phyloP scores from a whole-genome alignment of 1,139 yeast species.

The Protomyces pachydermus region DNA sequence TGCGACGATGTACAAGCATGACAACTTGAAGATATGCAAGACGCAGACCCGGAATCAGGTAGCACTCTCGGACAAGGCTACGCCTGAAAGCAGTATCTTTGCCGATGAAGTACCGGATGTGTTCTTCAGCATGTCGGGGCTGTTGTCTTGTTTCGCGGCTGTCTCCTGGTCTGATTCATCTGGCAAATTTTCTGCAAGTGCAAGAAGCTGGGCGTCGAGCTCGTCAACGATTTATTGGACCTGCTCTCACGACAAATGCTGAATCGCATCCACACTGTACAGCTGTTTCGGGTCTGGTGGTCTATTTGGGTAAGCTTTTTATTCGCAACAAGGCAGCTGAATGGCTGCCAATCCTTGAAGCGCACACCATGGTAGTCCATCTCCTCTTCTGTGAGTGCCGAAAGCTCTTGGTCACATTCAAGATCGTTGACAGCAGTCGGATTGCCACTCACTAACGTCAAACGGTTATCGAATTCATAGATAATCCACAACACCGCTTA shows the following conservation, averaged over 20 bases:
- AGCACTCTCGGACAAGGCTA: background rate
- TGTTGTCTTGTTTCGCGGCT: background rate
- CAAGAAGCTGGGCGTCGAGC: conserved; percentile 28
- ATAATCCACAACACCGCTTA: conserved; percentile 52
- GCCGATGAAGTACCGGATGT: background rate
- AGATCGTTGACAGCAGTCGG: conserved; percentile 53
- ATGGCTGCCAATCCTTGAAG: conserved; percentile 1
- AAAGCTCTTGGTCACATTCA: conserved; percentile 39
- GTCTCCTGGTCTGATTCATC: background rate
- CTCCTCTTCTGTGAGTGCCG: conserved; percentile 12
- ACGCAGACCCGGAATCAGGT: background rate
- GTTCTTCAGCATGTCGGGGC: too few relatives aligned
- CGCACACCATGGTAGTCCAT: background rate
- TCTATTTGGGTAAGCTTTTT: conserved; percentile 27
- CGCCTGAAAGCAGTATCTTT: too few relatives aligned
- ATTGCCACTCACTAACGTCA: conserved; percentile 54
- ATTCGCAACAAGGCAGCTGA: conserved; percentile 1
- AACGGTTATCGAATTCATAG: conserved; percentile 52
- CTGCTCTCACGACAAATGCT: conserved; percentile 22
- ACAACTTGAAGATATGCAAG: conserved; percentile 1
- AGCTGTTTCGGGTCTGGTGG: conserved; percentile 36
- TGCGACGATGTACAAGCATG: conserved; percentile 10
- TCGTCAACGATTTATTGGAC: conserved; percentile 30
- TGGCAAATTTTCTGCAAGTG: conserved; percentile 24
- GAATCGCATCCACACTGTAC: conserved; percentile 36